Evolutionary conservation across 176 grass and related monocot species (phyloP).

Genomic region (Zoysia pacifica): DNA sequence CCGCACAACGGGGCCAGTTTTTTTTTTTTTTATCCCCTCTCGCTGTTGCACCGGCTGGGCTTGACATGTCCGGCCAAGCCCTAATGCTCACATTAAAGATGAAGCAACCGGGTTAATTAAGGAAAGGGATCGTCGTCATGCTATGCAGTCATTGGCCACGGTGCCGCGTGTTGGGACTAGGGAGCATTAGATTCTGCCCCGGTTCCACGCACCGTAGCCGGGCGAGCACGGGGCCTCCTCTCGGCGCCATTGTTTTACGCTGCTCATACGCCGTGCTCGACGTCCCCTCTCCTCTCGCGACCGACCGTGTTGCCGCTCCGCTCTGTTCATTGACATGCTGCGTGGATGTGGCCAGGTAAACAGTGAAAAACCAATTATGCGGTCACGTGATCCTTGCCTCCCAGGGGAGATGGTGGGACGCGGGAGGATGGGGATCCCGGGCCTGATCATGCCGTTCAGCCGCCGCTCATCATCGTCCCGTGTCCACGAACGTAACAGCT

Average conservation of each 20-base stretch:
- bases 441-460: neutral
- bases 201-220: conserved; percentile 17
- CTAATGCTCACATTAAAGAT: conserved; percentile 6
- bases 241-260: neutral
- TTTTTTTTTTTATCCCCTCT: neutral
- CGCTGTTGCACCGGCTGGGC: neutral
- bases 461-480: neutral
- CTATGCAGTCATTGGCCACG: too few relatives aligned
- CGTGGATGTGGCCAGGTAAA: neutral
- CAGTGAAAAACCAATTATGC: neutral
- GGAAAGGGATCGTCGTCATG: neutral
- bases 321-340: neutral
- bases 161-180: too few relatives aligned
- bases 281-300: too few relatives aligned
- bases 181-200: conserved; percentile 2
- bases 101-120: neutral
- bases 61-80: neutral
- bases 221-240: neutral
- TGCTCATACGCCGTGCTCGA: neutral
- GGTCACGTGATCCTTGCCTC: neutral
- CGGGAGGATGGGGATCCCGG: too few relatives aligned
- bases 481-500: neutral
- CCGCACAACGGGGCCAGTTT: too few relatives aligned
- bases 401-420: neutral
- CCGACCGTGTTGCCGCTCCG: neutral